phyloP scores from a whole-genome alignment of 2,329 filamentous ascomycete species.

The Calonectria multiphialidica region DNA sequence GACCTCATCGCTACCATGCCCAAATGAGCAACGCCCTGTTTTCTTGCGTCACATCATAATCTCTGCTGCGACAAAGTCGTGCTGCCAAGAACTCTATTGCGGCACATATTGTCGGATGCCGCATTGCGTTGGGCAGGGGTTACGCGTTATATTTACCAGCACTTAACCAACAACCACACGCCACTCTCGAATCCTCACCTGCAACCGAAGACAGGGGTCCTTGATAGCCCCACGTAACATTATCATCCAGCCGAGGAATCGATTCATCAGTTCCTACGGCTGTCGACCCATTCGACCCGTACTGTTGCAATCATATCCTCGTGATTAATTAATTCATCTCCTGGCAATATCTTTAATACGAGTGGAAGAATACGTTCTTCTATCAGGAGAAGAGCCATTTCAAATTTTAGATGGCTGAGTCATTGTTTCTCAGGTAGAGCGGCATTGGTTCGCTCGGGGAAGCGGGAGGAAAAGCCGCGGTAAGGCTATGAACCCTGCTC shows the following conservation, averaged over 20 bases:
- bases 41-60: neutral
- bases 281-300: too few species aligned
- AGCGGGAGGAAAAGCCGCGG: too few species aligned
- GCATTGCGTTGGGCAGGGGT: neutral
- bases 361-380: too few species aligned
- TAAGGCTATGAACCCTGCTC: too few species aligned
- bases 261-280: neutral
- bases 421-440: too few species aligned
- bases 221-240: neutral
- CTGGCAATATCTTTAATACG: too few species aligned
- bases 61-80: neutral
- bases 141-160: neutral
- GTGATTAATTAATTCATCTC: too few species aligned
- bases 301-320: too few species aligned
- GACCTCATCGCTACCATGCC: neutral
- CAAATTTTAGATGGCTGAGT: too few species aligned
- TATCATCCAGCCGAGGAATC: neutral
- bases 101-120: neutral
- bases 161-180: neutral
- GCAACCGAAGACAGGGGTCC: neutral
- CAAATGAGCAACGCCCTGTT: neutral
- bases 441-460: too few species aligned
- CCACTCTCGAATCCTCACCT: neutral
- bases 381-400: too few species aligned
- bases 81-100: neutral